Base-by-base conservation (phyloP, 345 rosid genomes). In the Hibiscus tridactylites region DNA sequence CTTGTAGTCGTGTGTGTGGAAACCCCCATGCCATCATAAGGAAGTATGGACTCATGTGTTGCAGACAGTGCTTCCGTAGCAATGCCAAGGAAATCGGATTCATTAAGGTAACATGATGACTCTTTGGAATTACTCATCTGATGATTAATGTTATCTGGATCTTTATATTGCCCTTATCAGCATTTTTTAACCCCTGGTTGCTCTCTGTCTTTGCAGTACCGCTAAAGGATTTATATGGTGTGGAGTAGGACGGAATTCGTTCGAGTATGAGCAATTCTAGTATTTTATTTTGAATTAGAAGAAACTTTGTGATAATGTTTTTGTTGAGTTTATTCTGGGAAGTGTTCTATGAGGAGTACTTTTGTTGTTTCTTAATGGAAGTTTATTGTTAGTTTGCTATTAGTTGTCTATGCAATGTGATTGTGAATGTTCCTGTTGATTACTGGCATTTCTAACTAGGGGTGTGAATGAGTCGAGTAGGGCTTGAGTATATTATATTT, bases 41-140 rank as follows among this genome's bases (percentile, higher is more conserved):
- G 61, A 81, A 81, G 79, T 81, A 81, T 65, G 84, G 73, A 0
- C 84, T 81, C 16, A 81, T 74, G 72, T 81, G 83, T 42, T 81
- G 83, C 10, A 71, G 71, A 10, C 76, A 83, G 75, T 74, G 79
- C 28, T 77, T 67, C 62, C 80, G 83, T 44, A 71, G 87, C 86
- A 74, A 81, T 44, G 83, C 83, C 62, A 72, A 78, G 47, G 74
- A 78, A 44, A 78, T 73, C 5, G 71, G 71, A n/a, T 68, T 68
- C 46, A 68, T 68, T 13, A 68, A 68, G 71, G 71, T 68, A 50
- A 49, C 7, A 50, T 3, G 0, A 9, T 9, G 10, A 61, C 26
- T 37, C 68, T n/a, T 62, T 26, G 9, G 49, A 9, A 13, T 47
- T 47, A 35, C 37, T 47, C 9, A 47, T 47, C 26, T 6, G 17